These are phyloP conservation scores for Ochromonas danica DNA, from an alignment of 108 stramenopile species.

Conservation along the genomic window DNA sequence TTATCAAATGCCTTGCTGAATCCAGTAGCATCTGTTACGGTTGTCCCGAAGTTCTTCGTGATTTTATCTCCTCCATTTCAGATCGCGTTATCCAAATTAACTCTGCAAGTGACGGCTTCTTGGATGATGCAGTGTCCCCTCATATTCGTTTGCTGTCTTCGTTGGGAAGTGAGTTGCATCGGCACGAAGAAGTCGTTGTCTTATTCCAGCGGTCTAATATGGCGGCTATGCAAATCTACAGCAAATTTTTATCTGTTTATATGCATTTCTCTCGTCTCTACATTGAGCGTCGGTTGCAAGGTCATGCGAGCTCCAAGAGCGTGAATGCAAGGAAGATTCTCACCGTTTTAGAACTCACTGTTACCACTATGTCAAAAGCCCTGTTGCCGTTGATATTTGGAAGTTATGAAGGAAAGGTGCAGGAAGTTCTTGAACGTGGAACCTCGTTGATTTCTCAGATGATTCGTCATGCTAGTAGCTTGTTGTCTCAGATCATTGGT, in stretches of 20 bases:
- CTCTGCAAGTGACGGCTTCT: too few species aligned
- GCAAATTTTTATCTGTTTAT: background rate
- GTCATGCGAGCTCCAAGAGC: background rate
- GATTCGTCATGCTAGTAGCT: background rate
- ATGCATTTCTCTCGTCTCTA: background rate
- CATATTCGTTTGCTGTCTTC: too few species aligned
- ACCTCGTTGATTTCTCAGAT: too few species aligned
- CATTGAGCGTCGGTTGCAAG: too few species aligned
- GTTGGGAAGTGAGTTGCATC: too few species aligned
- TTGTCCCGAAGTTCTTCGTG: too few species aligned
- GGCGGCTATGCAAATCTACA: background rate
- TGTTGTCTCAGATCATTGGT: background rate
- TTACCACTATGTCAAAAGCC: background rate
- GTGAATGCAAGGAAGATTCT: background rate
- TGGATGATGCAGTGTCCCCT: too few species aligned
- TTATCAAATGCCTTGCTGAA: too few species aligned
- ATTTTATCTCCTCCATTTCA: too few species aligned
- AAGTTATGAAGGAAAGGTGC: background rate
- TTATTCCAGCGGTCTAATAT: background rate
- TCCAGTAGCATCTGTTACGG: too few species aligned
- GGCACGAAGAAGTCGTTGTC: background rate
- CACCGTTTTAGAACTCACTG: background rate
- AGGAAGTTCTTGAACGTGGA: too few species aligned
- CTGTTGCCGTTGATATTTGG: background rate
- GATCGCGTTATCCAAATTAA: too few species aligned